phyloP scores from a whole-genome alignment of 2,329 filamentous ascomycete genomes.

The Pseudofabraea citricarpa region DNA sequence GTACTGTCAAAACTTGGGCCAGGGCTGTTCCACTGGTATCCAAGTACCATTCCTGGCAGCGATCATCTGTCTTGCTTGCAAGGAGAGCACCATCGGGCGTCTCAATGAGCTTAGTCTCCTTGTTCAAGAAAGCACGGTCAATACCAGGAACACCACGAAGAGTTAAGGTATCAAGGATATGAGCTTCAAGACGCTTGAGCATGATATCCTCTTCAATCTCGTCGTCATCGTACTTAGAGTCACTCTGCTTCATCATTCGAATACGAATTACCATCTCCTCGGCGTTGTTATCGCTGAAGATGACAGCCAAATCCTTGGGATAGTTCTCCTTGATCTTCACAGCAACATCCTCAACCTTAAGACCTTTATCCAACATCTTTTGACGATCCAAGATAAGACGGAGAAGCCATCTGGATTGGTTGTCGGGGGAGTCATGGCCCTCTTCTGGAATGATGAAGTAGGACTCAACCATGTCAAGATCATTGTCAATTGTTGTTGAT shows the following conservation, averaged over 20 bases:
- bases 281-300: conserved; percentile 97
- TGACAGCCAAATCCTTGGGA: conserved; percentile 77
- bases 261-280: conserved; percentile 93
- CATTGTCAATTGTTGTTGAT: conserved; percentile 78
- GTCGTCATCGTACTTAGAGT: conserved; percentile 69
- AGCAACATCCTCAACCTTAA: conserved; percentile 89
- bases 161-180: conserved; percentile 85
- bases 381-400: conserved; percentile 90
- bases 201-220: conserved; percentile 84
- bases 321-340: conserved; percentile 86
- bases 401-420: conserved; percentile 91
- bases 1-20: conserved; percentile 75
- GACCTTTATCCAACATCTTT: conserved; percentile 90
- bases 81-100: conserved; percentile 67
- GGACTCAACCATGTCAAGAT: conserved; percentile 91
- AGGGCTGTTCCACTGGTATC: conserved; percentile 91
- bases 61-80: conserved; percentile 66
- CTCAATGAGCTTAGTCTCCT: conserved; percentile 65
- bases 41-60: conserved; percentile 90
- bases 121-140: conserved; percentile 88
- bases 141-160: conserved; percentile 87
- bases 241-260: conserved; percentile 67
- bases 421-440: conserved; percentile 51
- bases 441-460: conserved; percentile 95
- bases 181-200: conserved; percentile 85